A percentile compares a stretch with the other conserved stretches of the same genome.
These are phyloP conservation scores for Wickerhamiella alocasiicola DNA, from an alignment of 805 yeast genomes.

Conservation along the genomic window DNA sequence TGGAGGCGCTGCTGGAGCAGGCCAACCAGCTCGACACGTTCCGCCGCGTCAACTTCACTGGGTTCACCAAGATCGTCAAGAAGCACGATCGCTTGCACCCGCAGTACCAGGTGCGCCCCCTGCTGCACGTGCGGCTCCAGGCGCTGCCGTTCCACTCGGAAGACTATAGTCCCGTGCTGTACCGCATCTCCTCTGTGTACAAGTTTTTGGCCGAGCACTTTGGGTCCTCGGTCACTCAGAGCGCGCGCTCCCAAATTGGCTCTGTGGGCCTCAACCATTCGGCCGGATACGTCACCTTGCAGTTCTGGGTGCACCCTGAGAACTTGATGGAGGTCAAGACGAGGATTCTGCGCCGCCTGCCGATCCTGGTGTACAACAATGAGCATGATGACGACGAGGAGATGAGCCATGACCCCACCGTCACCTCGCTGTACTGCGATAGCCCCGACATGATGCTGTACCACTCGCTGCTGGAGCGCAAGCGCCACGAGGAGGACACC, in stretches of 20 bases:
- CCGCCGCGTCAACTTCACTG: constrained; percentile 86
- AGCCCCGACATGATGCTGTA: constrained; percentile 71
- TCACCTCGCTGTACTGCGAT: constrained; percentile 81
- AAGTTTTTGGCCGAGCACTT: constrained; percentile 68
- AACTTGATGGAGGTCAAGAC: constrained; percentile 95
- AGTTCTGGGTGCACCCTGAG: constrained; percentile 97
- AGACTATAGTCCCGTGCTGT: constrained; percentile 83
- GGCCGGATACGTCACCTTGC: constrained; percentile 42
- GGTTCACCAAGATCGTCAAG: constrained; percentile 86
- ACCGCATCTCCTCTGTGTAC: constrained; percentile 64
- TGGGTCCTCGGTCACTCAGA: constrained; percentile 24
- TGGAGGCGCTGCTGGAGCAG: constrained; percentile 60
- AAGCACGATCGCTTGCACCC: constrained; percentile 90
- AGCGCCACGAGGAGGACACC: constrained; percentile 34
- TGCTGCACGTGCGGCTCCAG: constrained; percentile 75
- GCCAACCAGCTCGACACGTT: constrained; percentile 84
- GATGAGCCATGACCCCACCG: constrained; percentile 52
- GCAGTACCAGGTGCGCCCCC: constrained; percentile 76
- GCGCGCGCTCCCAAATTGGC: constrained; percentile 26
- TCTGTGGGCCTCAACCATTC: constrained; percentile 26
- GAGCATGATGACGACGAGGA: constrained; percentile 39
- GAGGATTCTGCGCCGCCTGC: constrained; percentile 83
- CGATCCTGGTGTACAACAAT: constrained; percentile 67
- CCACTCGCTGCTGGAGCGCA: constrained; percentile 60
- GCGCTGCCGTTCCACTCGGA: constrained; percentile 86